These are phyloP conservation scores for Bruguiera gymnorhiza DNA, from an alignment of 345 rosid genomes.

Conservation along the genomic window DNA sequence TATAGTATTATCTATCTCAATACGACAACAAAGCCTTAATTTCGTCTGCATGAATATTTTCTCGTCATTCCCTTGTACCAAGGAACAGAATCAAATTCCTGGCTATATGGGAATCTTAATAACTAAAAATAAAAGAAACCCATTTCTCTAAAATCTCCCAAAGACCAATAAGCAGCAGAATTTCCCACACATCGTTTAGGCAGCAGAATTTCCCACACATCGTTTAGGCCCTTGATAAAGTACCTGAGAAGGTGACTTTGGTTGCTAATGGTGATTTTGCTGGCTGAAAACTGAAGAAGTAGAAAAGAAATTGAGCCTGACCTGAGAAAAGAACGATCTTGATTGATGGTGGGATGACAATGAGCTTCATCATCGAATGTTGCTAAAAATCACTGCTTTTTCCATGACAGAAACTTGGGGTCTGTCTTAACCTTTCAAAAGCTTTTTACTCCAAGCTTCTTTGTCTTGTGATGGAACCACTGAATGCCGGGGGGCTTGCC, in stretches of 20 bases:
- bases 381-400: background rate
- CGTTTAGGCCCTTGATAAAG: background rate
- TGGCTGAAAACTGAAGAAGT: conserved; percentile 3
- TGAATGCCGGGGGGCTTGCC: no score
- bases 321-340: background rate
- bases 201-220: background rate
- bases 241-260: conserved; percentile 4
- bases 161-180: background rate
- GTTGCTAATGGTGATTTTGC: background rate
- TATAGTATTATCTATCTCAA: background rate
- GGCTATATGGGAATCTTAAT: no score
- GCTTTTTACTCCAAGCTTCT: no score
- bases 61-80: background rate
- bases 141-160: background rate
- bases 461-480: no score
- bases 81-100: background rate
- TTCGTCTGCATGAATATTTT: background rate
- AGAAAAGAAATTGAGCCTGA: background rate
- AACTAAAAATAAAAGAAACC: background rate
- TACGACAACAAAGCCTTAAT: no score
- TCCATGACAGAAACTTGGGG: background rate
- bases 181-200: background rate
- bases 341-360: conserved; percentile 8
- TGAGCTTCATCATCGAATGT: conserved; percentile 11
- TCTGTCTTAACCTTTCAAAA: no score